Base-by-base conservation (phyloP, 2,329 filamentous ascomycete genomes). In the Cladosporium sp. region DNA sequence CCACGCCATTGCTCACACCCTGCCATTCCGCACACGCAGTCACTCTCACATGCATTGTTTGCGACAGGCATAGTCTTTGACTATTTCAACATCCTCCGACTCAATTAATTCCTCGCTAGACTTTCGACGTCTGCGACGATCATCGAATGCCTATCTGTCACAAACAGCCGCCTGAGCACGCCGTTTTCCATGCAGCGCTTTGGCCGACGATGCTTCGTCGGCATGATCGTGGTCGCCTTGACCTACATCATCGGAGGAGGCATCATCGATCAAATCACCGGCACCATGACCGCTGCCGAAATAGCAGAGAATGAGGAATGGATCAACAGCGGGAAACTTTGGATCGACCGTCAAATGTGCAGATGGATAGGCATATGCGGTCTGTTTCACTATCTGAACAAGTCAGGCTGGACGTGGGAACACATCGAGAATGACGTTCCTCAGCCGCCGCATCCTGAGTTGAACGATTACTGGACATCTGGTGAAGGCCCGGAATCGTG, bases 361-460 rank as follows among this genome's bases (percentile, higher is more conserved):
- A 83, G 84, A 45, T 95, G 88, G 87, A 75, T 96, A 40, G 82
- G 88, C 34, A 72, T 95, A 25, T 96, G 91, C 69, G 91, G 90
- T 22, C 71, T 90, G n/a, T 78, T 87, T 52, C 90, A 95, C 69
- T 76, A 92, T 63, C 79, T 82, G 54, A 82, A 76, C 47, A 72
- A 71, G 45, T 65, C 70, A 25, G 66, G 70, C 24, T 83, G 80
- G 79, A 74, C 72, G 45, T 66, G 67, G 66, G 59, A 63, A 25
- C 59, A 60, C 22, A 59, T 57, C 9, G 58, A 63, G 24, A 67
- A 66, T 28, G 56, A 66, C 22, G 60, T 59, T 28, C 66, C 64
- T 20, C 56, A 59, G 39, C 17, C 37, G 15, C 56, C 51, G 24
- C 9, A 48, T 19, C 44, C 59, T 15, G 61, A 68, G 39, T 59